Base-by-base conservation (phyloP, 495 filamentous ascomycete species). In the Cercophora newfieldiana region DNA sequence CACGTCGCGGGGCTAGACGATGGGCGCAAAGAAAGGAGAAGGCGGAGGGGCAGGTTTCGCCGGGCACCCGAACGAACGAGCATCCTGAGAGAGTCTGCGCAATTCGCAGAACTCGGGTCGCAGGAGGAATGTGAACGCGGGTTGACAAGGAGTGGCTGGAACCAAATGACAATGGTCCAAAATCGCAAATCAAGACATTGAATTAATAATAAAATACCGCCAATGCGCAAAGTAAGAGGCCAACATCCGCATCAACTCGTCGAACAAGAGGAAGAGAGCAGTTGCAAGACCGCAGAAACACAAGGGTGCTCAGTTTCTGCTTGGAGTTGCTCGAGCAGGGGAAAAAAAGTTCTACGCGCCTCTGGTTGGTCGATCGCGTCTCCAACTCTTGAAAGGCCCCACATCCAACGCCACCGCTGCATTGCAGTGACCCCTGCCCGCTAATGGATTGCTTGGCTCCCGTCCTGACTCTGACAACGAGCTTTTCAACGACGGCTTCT, bases 41-140 rank as follows among this genome's bases (percentile, higher is more conserved):
- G 70, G 22, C 69, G 69, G 3, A 72, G 26, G 6, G 64, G 64
- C 16, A 72, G 58, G 48, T 33, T 61, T 30, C 69, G 71, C 50
- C 71, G 61, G 33, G 65, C 30, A 26, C 64, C 64, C 19, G 68
- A 61, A 37, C 72, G 75, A 21, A 72, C 66, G 66, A 76, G 66
- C 74, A 76, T 77, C 33, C 64, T 69, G 61, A 58, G 21, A 18
- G 44, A 26, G 56, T 33, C 19, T 5, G 21, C 48, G 63, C 4
- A 7, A 51, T 4, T 22, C 6, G 50, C n/a, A 2, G 21, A n/a
- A 53, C n/a, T 26, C 3, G 19, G 19, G 3, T 22, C 50, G 7
- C 2, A 14, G 6, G 16, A 53, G n/a, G 50, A 53, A 24, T 14
- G 37, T 7, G 37, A 47, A 18, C 24, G 25, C 2, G 10, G 50